These are phyloP conservation scores for Jatropha curcas DNA, from an alignment of 345 rosid genomes.

Conservation along the genomic window DNA sequence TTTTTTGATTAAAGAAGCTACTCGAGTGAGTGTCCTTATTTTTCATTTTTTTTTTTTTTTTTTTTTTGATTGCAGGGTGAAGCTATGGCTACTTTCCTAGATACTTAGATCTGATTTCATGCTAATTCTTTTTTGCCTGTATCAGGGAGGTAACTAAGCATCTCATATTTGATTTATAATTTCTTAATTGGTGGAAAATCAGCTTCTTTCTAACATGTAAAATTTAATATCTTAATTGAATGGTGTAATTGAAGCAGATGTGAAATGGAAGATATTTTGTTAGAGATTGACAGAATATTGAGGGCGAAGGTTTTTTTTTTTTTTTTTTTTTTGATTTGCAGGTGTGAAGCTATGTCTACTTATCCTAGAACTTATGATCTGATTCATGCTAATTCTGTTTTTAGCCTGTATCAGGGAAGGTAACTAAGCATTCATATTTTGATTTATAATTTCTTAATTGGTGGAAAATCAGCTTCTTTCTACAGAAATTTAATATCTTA, in stretches of 20 bases:
- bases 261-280: slow-evolving; percentile 48
- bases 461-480: too few relatives aligned
- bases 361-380: slow-evolving; percentile 60
- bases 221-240: not conserved
- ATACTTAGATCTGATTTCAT: slow-evolving; percentile 56
- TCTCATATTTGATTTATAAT: not conserved
- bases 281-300: slow-evolving; percentile 68
- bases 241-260: slow-evolving; percentile 36
- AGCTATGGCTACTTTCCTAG: slow-evolving; percentile 63
- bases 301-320: slow-evolving; percentile 90
- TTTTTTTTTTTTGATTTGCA: too few relatives aligned
- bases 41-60: too few relatives aligned
- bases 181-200: not conserved
- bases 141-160: slow-evolving; percentile 41
- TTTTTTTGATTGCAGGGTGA: slow-evolving; percentile 58
- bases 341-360: slow-evolving; percentile 67
- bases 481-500: not conserved
- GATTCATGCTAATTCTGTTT: slow-evolving; percentile 43
- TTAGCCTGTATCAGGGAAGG: slow-evolving; percentile 43
- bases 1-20: too few relatives aligned
- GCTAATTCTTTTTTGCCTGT: slow-evolving; percentile 40
- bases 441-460: not conserved
- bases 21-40: too few relatives aligned
- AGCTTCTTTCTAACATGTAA: not conserved
- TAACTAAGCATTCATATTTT: slow-evolving; percentile 11